Evolutionary conservation across 305 asterid genomes (phyloP).

Genomic region (Solanum hybrid): DNA sequence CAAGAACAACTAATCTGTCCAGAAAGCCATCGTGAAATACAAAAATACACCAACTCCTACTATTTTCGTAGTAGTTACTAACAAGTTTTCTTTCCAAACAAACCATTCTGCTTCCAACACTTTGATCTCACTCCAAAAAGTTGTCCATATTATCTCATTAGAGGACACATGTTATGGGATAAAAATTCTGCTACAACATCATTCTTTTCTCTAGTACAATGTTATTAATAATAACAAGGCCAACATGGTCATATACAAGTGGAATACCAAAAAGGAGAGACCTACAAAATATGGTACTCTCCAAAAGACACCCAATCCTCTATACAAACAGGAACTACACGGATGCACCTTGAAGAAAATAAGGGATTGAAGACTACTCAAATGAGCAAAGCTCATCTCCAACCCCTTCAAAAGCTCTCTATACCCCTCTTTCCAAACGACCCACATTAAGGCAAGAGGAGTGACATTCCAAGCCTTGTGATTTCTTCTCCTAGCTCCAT

Average conservation of each 20-base stretch:
- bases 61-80: not conserved
- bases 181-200: not conserved
- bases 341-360: not conserved
- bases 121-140: not conserved
- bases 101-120: not conserved
- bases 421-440: not conserved
- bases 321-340: not conserved
- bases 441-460: not conserved
- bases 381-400: not conserved
- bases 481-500: not conserved
- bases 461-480: not conserved
- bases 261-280: not conserved
- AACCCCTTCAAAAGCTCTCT: not conserved
- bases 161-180: not conserved
- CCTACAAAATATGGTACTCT: not conserved
- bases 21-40: not conserved
- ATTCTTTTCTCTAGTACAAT: not conserved
- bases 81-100: not conserved
- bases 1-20: not conserved
- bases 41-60: not conserved
- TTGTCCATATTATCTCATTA: not conserved
- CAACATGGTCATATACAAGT: not conserved
- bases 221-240: not conserved
- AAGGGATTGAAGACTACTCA: not conserved
- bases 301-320: not conserved